Conservation (phyloP, 2,329 filamentous ascomycete genomes). For the Triangularia verruculosa region DNA sequence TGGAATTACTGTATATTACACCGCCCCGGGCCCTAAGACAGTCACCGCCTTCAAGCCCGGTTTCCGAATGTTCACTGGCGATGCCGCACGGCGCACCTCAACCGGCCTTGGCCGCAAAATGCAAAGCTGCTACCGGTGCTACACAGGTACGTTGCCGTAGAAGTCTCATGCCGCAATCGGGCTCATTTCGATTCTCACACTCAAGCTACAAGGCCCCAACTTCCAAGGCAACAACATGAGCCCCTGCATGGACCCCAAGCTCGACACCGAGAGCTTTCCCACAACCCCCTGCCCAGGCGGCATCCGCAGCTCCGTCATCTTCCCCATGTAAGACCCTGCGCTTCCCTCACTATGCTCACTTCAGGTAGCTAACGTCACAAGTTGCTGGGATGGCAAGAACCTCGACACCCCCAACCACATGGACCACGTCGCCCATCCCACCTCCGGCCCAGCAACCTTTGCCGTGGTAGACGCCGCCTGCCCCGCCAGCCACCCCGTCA, state of each 20-base stretch:
- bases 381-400: conserved; percentile 47
- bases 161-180: too few relatives aligned
- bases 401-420: conserved; percentile 43
- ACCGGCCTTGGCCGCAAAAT: conserved; percentile 16
- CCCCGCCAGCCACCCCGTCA: conserved; percentile 26
- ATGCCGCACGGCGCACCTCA: conserved; percentile 30
- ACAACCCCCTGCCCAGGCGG: conserved; percentile 27
- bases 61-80: conserved; percentile 47
- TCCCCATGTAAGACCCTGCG: conserved; percentile 26
- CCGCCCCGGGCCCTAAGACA: conserved; percentile 35
- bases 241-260: conserved; percentile 24
- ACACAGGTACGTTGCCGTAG: conserved; percentile 10
- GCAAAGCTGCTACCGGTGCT: conserved; percentile 38
- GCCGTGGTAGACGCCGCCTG: conserved; percentile 33
- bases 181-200: too few relatives aligned
- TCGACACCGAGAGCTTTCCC: conserved; percentile 28
- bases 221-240: conserved; percentile 26
- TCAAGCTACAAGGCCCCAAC: conserved; percentile 18
- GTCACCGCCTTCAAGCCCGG: conserved; percentile 44
- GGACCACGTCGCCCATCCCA: conserved; percentile 42
- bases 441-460: conserved; percentile 39
- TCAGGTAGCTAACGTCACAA: conserved; percentile 23
- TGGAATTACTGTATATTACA: conserved; percentile 45
- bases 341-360: conserved; percentile 4
- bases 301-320: conserved; percentile 29